Percentiles rank a stretch among this genome's conserved stretches.
Conservation (phyloP, 805 yeast genomes). For the Candida michaelii region DNA sequence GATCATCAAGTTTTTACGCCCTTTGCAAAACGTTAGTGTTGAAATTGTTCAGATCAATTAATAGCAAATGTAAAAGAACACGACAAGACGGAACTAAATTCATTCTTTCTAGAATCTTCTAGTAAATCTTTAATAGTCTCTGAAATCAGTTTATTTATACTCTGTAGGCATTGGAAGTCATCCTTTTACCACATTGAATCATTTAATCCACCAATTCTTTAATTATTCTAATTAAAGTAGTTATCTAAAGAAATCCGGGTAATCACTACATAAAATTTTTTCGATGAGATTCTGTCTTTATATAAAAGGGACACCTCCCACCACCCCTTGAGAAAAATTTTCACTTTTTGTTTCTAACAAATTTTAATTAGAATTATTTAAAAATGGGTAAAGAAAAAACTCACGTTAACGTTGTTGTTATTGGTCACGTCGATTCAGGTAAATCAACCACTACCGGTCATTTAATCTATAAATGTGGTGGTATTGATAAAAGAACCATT, state of each 20-base stretch:
- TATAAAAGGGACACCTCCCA: slow-evolving; percentile 1
- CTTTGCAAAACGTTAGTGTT: too few relatives aligned
- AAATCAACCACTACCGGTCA: slow-evolving; percentile 97
- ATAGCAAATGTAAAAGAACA: too few relatives aligned
- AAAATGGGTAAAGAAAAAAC: slow-evolving; percentile 87
- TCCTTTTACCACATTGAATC: background rate
- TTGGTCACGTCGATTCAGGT: slow-evolving; percentile 99
- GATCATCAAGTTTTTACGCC: too few relatives aligned
- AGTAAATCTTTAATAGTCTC: background rate
- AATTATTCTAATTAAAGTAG: slow-evolving; percentile 1
- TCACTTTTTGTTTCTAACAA: slow-evolving; percentile 9
- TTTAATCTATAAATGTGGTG: slow-evolving; percentile 99
- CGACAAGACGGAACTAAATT: too few relatives aligned
- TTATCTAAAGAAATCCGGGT: slow-evolving; percentile 4
- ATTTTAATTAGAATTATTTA: slow-evolving; percentile 5
- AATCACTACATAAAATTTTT: background rate
- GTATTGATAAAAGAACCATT: slow-evolving; percentile 97
- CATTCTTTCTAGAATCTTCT: background rate
- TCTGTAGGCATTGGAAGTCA: background rate
- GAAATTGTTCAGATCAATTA: too few relatives aligned
- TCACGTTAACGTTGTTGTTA: slow-evolving; percentile 99
- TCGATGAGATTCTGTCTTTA: slow-evolving; percentile 5
- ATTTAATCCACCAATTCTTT: background rate
- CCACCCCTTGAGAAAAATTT: slow-evolving; percentile 13
- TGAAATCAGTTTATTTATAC: too few relatives aligned